Conservation (phyloP, 176 grass and related monocot species). For the Avena sativa region DNA sequence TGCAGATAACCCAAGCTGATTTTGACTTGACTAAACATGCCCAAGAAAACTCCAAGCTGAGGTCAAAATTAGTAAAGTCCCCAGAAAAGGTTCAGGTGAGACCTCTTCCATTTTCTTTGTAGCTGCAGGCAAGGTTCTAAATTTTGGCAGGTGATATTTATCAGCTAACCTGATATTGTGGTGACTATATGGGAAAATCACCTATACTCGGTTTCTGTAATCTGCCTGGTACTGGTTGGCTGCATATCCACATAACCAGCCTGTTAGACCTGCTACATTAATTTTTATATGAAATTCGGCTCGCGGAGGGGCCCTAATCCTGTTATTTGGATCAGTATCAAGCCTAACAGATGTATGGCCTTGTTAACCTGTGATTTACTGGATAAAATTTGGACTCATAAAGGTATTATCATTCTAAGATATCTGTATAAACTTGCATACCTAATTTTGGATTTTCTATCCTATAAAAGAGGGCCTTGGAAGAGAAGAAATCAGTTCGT, state of each 20-base stretch:
- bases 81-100: conserved; percentile 89
- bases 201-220: background rate
- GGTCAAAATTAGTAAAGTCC: conserved; percentile 69
- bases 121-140: background rate
- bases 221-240: background rate
- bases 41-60: conserved; percentile 60
- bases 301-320: background rate
- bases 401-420: conserved; percentile 3
- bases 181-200: background rate
- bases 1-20: conserved; percentile 16
- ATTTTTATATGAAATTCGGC: background rate
- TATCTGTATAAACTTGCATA: conserved; percentile 19
- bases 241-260: background rate
- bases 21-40: conserved; percentile 50
- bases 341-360: background rate
- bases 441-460: conserved; percentile 34
- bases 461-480: conserved; percentile 60
- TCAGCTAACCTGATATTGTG: background rate
- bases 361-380: background rate
- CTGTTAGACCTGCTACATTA: background rate
- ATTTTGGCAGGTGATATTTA: background rate
- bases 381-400: background rate
- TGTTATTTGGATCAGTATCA: background rate
- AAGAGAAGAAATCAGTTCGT: conserved; percentile 73
- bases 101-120: conserved; percentile 4